Evolutionary conservation across 2,329 filamentous ascomycete species (phyloP).

Genomic region (Colletotrichum incanum): DNA sequence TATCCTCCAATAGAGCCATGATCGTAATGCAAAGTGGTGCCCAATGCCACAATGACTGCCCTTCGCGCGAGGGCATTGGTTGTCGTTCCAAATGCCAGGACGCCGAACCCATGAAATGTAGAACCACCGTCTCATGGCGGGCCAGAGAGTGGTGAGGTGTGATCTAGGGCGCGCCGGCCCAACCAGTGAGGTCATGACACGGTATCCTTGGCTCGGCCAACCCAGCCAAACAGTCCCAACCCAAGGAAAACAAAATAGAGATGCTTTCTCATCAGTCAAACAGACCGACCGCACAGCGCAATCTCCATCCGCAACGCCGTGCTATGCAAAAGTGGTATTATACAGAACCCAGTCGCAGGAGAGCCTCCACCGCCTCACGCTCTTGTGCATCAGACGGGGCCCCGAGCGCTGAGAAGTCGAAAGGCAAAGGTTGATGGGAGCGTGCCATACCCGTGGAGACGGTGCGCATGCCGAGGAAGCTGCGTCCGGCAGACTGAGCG

Average conservation of each 20-base stretch:
- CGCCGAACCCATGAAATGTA: constrained; percentile 37
- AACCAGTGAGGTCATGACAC: constrained; percentile 51
- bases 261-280: constrained; percentile 35
- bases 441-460: constrained; percentile 71
- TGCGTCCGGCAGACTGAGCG: constrained; percentile 64
- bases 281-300: constrained; percentile 35
- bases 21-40: constrained; percentile 43
- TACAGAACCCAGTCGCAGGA: constrained; percentile 86
- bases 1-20: constrained; percentile 41
- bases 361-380: constrained; percentile 85
- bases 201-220: constrained; percentile 49
- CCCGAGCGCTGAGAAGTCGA: constrained; percentile 67
- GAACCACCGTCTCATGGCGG: constrained; percentile 52
- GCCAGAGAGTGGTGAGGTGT: constrained; percentile 43
- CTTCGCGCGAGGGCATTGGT: constrained; percentile 42
- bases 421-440: constrained; percentile 64
- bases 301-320: constrained; percentile 62
- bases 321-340: constrained; percentile 70
- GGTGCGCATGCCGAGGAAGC: constrained; percentile 61
- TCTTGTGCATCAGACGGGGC: constrained; percentile 78
- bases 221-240: constrained; percentile 30
- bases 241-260: constrained; percentile 22
- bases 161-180: constrained; percentile 53
- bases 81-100: constrained; percentile 39
- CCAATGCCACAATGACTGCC: constrained; percentile 38